phyloP scores from a whole-genome alignment of 805 yeast species.

The Saccharomycodes ludwigii region DNA sequence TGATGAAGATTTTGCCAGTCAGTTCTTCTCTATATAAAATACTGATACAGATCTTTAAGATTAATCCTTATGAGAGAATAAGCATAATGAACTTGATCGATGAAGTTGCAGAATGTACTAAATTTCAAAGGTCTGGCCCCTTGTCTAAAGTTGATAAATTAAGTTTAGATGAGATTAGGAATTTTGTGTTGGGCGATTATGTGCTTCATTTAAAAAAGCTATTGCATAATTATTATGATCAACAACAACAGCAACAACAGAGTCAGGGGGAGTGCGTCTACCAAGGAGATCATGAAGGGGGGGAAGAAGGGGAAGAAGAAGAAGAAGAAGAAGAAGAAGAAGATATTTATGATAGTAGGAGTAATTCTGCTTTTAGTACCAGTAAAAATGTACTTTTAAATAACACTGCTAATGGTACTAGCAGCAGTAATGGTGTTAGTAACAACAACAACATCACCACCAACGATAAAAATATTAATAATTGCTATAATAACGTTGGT shows the following conservation, averaged over 20 bases:
- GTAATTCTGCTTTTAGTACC: too few species aligned
- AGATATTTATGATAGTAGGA: too few species aligned
- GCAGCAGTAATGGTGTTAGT: background rate
- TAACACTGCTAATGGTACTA: too few species aligned
- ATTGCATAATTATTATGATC: background rate
- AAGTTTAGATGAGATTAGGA: too few species aligned
- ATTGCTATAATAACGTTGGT: too few species aligned
- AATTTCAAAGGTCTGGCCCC: slow-evolving; percentile 17
- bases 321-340: too few species aligned
- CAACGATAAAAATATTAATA: too few species aligned
- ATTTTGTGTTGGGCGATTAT: background rate
- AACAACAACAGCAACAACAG: background rate
- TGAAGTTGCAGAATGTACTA: slow-evolving; percentile 14
- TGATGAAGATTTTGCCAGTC: slow-evolving; percentile 61
- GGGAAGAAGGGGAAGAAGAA: too few species aligned
- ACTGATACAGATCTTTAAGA: slow-evolving; percentile 24
- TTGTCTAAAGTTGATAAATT: slow-evolving; percentile 15
- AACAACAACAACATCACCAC: background rate
- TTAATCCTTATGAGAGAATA: slow-evolving; percentile 25
- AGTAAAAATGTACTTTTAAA: too few species aligned
- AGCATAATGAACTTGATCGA: slow-evolving; percentile 12
- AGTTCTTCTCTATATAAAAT: slow-evolving; percentile 47
- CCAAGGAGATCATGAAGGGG: background rate
- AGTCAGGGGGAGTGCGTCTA: background rate
- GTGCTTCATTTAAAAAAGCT: background rate